phyloP scores from a whole-genome alignment of 768 basidiomycete genomes.

The Tricholoma hemisulphureum region DNA sequence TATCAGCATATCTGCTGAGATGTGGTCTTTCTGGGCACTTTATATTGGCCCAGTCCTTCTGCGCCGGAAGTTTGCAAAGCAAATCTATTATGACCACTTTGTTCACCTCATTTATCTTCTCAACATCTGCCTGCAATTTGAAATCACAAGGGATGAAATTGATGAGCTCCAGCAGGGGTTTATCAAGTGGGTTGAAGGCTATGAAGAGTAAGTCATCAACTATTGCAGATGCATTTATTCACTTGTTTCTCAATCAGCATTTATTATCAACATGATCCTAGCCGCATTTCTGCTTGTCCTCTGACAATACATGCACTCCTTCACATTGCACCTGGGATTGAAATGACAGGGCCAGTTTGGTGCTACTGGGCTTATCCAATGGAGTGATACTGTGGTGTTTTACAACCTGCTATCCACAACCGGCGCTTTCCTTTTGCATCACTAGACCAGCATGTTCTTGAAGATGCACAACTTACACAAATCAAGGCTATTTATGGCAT shows the following conservation, averaged over 20 bases:
- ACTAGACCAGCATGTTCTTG: too few species aligned
- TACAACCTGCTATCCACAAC: constrained; percentile 27
- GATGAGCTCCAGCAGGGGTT: constrained; percentile 21
- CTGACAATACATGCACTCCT: constrained; percentile 35
- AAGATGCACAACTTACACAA: constrained; percentile 17
- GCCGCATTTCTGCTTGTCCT: constrained; percentile 25
- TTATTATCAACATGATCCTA: constrained; percentile 27
- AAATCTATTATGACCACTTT: constrained; percentile 38
- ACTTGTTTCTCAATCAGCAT: constrained; percentile 10
- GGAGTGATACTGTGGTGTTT: constrained; percentile 34
- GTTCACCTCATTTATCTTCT: constrained; percentile 14
- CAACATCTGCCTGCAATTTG: constrained; percentile 31
- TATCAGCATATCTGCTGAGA: neutral
- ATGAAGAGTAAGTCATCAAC: constrained; percentile 15
- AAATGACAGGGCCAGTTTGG: constrained; percentile 34
- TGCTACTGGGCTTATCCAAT: constrained; percentile 40
- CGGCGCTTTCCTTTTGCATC: constrained; percentile 21
- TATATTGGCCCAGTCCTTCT: neutral
- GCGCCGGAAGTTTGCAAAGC: constrained; percentile 20
- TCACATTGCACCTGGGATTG: constrained; percentile 35
- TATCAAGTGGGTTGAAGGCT: constrained; percentile 28
- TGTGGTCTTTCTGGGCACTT: neutral
- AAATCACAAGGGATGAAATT: constrained; percentile 22
- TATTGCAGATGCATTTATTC: neutral
- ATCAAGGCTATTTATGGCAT: constrained; percentile 15